Base-by-base conservation (phyloP, 495 filamentous ascomycete genomes). In the Penicillium angulare region DNA sequence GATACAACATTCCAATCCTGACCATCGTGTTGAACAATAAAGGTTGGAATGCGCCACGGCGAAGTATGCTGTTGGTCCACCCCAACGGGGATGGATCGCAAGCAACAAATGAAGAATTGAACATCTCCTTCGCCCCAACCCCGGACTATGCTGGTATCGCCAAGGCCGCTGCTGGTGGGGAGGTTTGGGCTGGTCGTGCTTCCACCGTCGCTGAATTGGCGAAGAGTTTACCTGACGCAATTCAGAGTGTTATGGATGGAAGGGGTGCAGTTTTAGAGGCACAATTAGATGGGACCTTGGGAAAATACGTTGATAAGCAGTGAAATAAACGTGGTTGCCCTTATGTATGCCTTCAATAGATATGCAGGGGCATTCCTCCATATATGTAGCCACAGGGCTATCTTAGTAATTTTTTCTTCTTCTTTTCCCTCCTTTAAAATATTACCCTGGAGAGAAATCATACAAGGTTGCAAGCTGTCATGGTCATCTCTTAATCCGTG, bases 21-120 rank as follows among this genome's bases (percentile, higher is more conserved):
- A 96, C 91, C 0, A 91, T 97, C 50, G 87, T 97, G 3, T 67
- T 97, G 47, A 97, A 96, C 65, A 97, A 97, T 66, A 88, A 93
- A 68, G 91, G 92, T 49, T 96, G 90, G 90, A 90, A 96, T 60
- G 90, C 90, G 0, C 90, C 90, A 2, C 77, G 83, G 8, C 79
- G 78, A 49, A 90, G 86, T 17, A 78, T 92, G 58, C 74, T 89
- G 8, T 80, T 95, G 3, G 90, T 95, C 7, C 90, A 95, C 52
- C 89, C 90, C 0, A 73, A 88, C n/a, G 90, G 90, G 1, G 75
- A 87, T 34, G 87, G 87, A 1, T 85, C 86, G 7, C 85, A 81
- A 50, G 89, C 84, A 16, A 87, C 80, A 8, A 92, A 93, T 58
- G 84, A 88, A 52, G 92, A 95, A 50, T 77, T 97, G 51, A 95